Percentiles rank a stretch among this genome's conserved stretches.
Conservation (phyloP, 352 stramenopile genomes). For the Globisporangium abappressorium region DNA sequence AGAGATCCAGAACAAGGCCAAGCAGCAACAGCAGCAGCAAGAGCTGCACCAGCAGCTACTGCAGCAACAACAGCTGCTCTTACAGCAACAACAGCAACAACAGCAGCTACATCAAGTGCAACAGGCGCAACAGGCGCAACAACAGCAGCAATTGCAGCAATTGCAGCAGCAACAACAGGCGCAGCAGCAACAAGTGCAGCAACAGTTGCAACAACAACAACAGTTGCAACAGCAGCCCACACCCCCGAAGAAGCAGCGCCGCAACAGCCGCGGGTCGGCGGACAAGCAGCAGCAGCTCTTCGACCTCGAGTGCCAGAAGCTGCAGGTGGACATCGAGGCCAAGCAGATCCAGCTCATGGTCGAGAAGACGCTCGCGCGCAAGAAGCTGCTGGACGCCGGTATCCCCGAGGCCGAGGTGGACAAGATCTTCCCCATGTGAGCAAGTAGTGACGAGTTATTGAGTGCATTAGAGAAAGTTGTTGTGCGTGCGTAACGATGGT, state of each 20-base stretch:
- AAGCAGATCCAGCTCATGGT: slow-evolving; percentile 45
- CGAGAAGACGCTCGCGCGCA: slow-evolving; percentile 47
- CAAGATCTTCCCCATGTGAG: slow-evolving; percentile 42
- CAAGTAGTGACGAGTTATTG: background rate
- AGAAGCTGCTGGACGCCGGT: slow-evolving; percentile 45
- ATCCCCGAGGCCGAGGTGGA: slow-evolving; percentile 38
- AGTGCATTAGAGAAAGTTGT: background rate
- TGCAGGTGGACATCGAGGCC: slow-evolving; percentile 48
- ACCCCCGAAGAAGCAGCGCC: slow-evolving; percentile 3
- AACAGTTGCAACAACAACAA: background rate
- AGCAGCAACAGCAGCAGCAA: slow-evolving; percentile 4
- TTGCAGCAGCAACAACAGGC: background rate
- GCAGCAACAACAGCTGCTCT: too few species aligned
- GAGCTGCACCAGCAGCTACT: too few species aligned
- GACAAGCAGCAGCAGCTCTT: slow-evolving; percentile 39
- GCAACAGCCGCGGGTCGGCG: background rate
- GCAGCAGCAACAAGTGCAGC: slow-evolving; percentile 1
- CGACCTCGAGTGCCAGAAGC: slow-evolving; percentile 45
- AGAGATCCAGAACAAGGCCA: background rate
- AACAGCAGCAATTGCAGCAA: background rate
- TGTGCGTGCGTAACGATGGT: background rate
- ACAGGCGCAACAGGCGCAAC: slow-evolving; percentile 1
- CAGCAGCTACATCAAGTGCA: background rate
- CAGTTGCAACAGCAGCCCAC: background rate
- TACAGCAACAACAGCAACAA: slow-evolving; percentile 1